These are phyloP conservation scores for Yamadazyma triangularis DNA, from an alignment of 1,139 yeast species.

Conservation along the genomic window DNA sequence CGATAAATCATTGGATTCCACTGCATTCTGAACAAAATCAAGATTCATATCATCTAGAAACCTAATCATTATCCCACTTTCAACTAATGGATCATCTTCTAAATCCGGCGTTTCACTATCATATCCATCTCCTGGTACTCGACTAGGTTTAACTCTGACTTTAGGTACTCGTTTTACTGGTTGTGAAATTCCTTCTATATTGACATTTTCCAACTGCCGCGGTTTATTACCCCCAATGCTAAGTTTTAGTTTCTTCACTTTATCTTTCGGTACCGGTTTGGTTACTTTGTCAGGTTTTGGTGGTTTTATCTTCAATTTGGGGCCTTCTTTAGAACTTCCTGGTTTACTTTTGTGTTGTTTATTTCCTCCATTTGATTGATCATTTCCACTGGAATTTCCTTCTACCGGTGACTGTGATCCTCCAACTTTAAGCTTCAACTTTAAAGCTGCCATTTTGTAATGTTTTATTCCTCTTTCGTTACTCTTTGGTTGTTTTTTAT, in stretches of 20 bases:
- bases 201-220: conserved; percentile 10
- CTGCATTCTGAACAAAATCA: conserved; percentile 74
- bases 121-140: conserved; percentile 92
- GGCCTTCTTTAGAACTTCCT: conserved; percentile 8
- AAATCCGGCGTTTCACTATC: conserved; percentile 96
- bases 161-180: conserved; percentile 43
- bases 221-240: conserved; percentile 17
- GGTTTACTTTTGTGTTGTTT: not conserved
- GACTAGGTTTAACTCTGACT: conserved; percentile 74
- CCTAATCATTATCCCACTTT: conserved; percentile 78
- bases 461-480: too few relatives aligned
- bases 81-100: conserved; percentile 91
- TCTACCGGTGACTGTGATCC: not conserved
- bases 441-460: conserved; percentile 6
- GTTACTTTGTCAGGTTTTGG: conserved; percentile 13
- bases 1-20: conserved; percentile 75
- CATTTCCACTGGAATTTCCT: conserved; percentile 9
- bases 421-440: conserved; percentile 3
- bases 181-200: conserved; percentile 9
- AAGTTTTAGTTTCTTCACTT: conserved; percentile 19
- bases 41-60: conserved; percentile 76
- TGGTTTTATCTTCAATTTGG: conserved; percentile 27
- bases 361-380: conserved; percentile 5
- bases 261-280: conserved; percentile 7
- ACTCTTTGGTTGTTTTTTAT: too few relatives aligned